Conservation (phyloP, 441 rosid species). For the Pelargonium citronellum region DNA sequence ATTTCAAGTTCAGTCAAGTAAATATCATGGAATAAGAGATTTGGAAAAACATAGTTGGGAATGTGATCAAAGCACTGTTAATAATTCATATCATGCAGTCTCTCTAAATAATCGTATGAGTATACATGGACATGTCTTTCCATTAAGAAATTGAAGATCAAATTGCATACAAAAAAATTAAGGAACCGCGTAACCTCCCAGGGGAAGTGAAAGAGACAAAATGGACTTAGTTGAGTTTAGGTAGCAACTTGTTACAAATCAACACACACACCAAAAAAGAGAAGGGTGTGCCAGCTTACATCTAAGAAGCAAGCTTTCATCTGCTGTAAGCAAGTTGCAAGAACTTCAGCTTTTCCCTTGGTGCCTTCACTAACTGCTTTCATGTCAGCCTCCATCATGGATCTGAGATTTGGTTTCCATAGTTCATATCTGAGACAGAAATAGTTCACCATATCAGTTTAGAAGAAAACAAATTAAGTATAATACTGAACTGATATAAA, state of each 20-base stretch:
- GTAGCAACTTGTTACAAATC: not conserved
- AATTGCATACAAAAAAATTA: conserved; percentile 17
- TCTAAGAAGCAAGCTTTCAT: conserved; percentile 97
- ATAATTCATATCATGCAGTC: not conserved
- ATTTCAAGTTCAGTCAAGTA: conserved; percentile 13
- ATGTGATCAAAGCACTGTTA: not conserved
- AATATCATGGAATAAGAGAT: not conserved
- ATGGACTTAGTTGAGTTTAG: too few species aligned
- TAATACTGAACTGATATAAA: conserved; percentile 6
- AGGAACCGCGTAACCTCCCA: not conserved
- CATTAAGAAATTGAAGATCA: not conserved
- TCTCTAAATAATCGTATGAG: not conserved
- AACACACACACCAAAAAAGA: not conserved
- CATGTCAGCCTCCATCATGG: conserved; percentile 93
- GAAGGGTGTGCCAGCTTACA: conserved; percentile 41
- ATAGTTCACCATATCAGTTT: not conserved
- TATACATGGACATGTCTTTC: not conserved
- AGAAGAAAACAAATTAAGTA: conserved; percentile 1
- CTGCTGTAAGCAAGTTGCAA: conserved; percentile 82
- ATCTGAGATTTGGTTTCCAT: conserved; percentile 97
- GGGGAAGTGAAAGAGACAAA: not conserved
- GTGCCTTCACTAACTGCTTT: conserved; percentile 80
- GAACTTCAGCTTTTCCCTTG: conserved; percentile 75
- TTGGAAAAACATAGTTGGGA: not conserved
- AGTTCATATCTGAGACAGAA: conserved; percentile 63